Evolutionary conservation across 139 green algal genomes (phyloP), one percentile per base, ranked within the genome.

Genomic region (Haematococcus sp.): DNA sequence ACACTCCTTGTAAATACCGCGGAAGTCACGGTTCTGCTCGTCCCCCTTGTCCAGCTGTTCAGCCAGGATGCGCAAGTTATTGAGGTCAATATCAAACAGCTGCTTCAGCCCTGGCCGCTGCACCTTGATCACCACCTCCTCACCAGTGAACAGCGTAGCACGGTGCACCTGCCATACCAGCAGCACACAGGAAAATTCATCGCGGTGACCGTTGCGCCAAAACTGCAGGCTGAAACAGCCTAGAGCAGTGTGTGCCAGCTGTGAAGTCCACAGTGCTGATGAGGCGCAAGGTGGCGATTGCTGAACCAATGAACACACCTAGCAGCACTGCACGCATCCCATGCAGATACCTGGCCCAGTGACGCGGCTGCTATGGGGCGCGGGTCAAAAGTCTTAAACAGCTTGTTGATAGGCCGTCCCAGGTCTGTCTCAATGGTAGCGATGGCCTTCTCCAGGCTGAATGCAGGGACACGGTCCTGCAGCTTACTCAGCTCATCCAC

Each of bases 1-100:
- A 60, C 87, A 98, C 88, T 99, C 96, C 69, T 97, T 84, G 81
- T 99, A 99, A 75, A 99, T 99, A 31, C 79, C 81, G 55, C 74
- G 71, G 44, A 81, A 81, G 68, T 87, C 74, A 4, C 70, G 72
- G 73, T 34, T 65, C 11, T 65, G 20, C 25, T 65, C 58, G 58
- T 65, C 58, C n/a, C 25, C 73, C 89, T 83, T 81, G 65, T 86
- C 80, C 63, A 92, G 70, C 73, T 87, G 79, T 83, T 97, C 80
- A 2, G 94, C 90, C 68, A 98, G 80, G 22, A 94, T 77, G 16
- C 88, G 81, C 33, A 99, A 61, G 81, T 99, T 98, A 77, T 97
- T 93, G 16, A 97, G 84, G 76, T 99, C 95, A 58, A 99, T 94
- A 81, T 97, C 93, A 84, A 99, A 95, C 49, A 95, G 77, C 66